Conservation (phyloP, 257 asterid genomes). For the Salvia rosmarinus region DNA sequence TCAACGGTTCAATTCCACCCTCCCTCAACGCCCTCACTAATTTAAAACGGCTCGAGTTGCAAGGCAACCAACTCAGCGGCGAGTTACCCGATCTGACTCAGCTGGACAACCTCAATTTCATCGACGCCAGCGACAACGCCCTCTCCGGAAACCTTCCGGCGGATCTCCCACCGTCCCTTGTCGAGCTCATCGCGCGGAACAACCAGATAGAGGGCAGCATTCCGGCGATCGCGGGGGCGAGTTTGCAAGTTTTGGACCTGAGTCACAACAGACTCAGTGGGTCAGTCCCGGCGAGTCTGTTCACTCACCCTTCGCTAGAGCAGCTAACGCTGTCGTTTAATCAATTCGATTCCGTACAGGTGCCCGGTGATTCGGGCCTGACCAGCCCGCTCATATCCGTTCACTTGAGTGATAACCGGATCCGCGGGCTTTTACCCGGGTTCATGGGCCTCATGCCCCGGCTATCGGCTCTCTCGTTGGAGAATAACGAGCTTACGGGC, state of each 20-base stretch:
- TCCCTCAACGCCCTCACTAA: conserved; percentile 55
- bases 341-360: conserved; percentile 54
- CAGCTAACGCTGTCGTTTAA: conserved; percentile 70
- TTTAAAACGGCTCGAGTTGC: conserved; percentile 69
- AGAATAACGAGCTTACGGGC: conserved; percentile 69
- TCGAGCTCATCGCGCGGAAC: conserved; percentile 56
- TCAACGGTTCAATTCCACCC: conserved; percentile 55
- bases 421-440: conserved; percentile 76
- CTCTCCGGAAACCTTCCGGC: conserved; percentile 69
- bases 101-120: conserved; percentile 45
- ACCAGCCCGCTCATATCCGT: conserved; percentile 63
- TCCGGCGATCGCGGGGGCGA: conserved; percentile 36
- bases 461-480: conserved; percentile 65
- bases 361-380: conserved; percentile 47
- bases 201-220: conserved; percentile 59
- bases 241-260: conserved; percentile 67
- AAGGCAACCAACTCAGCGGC: conserved; percentile 57
- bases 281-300: conserved; percentile 63
- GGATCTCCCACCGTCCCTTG: conserved; percentile 51
- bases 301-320: conserved; percentile 70
- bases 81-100: conserved; percentile 61
- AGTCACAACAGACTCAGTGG: conserved; percentile 75
- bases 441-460: conserved; percentile 75
- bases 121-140: conserved; percentile 76
- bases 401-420: conserved; percentile 66